Conservation (phyloP, 148 eudicot species). For the Rhododendron mucronatum region DNA sequence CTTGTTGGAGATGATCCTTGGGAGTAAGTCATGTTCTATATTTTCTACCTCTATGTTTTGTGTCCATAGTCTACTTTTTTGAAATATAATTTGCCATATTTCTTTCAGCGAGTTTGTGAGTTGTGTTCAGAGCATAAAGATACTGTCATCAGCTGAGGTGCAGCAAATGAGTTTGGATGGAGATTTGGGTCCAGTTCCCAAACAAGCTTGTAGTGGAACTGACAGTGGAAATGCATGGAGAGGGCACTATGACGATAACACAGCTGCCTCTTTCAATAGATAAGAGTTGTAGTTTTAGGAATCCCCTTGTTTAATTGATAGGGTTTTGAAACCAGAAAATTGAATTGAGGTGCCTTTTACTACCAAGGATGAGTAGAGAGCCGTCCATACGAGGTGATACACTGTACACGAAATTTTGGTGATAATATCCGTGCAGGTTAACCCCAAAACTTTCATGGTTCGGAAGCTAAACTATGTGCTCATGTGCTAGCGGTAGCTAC, state of each 20-base stretch:
- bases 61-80: slow-evolving; percentile 4
- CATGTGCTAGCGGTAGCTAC: neutral
- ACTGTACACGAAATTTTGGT: neutral
- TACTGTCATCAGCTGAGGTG: slow-evolving; percentile 83
- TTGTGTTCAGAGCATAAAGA: slow-evolving; percentile 96
- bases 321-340: neutral
- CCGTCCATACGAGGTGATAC: neutral
- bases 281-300: slow-evolving; percentile 16
- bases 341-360: neutral
- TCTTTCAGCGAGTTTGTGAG: slow-evolving; percentile 84
- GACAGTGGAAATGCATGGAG: slow-evolving; percentile 93
- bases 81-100: neutral
- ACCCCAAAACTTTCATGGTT: neutral
- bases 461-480: neutral
- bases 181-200: slow-evolving; percentile 64
- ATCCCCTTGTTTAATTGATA: neutral
- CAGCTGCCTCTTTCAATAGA: slow-evolving; percentile 81
- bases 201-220: slow-evolving; percentile 86
- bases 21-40: slow-evolving; percentile 64
- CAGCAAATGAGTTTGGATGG: slow-evolving; percentile 98
- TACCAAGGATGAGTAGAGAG: neutral
- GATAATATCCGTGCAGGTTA: neutral
- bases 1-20: slow-evolving; percentile 99
- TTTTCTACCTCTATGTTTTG: neutral
- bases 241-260: slow-evolving; percentile 70